These are phyloP conservation scores for Gossypium sturtianum DNA, from an alignment of 345 rosid genomes.

Conservation along the genomic window DNA sequence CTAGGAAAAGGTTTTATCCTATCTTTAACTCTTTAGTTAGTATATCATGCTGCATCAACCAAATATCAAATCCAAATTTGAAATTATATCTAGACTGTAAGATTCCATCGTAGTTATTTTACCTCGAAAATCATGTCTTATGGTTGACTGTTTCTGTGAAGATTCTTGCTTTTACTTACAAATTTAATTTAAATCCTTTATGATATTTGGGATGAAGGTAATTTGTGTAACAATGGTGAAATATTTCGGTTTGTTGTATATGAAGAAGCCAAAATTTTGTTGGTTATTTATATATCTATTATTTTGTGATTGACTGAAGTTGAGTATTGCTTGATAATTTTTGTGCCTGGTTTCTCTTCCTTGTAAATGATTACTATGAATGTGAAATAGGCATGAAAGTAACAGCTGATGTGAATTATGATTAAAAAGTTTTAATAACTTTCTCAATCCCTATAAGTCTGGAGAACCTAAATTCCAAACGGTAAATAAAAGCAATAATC, in stretches of 20 bases:
- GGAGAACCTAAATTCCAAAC: no score
- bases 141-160: not conserved
- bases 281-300: not conserved
- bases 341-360: not conserved
- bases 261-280: not conserved
- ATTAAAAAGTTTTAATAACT: not conserved
- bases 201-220: not conserved
- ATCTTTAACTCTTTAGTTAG: not conserved
- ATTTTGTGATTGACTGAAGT: not conserved
- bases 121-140: not conserved
- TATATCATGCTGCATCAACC: not conserved
- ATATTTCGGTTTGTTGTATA: not conserved
- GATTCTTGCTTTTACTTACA: not conserved
- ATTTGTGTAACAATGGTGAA: not conserved
- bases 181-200: not conserved
- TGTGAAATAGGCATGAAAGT: not conserved
- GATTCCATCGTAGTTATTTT: not conserved
- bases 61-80: not conserved
- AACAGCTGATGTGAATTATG: not conserved
- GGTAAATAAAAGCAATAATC: no score
- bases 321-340: not conserved
- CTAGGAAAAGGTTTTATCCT: slow-evolving; percentile 38
- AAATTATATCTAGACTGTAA: not conserved
- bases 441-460: no score
- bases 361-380: not conserved